Evolutionary conservation across 2,329 filamentous ascomycete genomes (phyloP).

Genomic region (Ceratocystis alfenasii): DNA sequence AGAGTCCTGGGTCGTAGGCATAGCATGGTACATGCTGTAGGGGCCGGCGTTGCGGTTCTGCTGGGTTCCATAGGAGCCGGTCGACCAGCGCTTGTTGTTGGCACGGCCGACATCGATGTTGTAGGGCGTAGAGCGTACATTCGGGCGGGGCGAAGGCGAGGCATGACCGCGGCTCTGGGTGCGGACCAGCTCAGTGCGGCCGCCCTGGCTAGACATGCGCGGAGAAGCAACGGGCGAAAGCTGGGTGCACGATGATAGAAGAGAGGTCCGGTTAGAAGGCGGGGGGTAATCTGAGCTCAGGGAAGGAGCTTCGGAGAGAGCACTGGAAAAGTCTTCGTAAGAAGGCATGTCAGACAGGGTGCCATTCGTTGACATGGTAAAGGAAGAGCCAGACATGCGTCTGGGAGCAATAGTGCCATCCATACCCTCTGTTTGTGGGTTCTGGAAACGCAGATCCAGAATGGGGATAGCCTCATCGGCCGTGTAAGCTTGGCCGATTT

Average conservation of each 20-base stretch:
- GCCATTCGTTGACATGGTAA: conserved; percentile 57
- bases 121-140: conserved; percentile 58
- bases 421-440: conserved; percentile 40
- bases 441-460: conserved; percentile 46
- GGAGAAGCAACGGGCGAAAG: conserved; percentile 63
- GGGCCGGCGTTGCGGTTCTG: conserved; percentile 46
- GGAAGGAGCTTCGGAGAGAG: conserved; percentile 54
- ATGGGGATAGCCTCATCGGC: conserved; percentile 52
- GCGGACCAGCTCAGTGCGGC: conserved; percentile 49
- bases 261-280: conserved; percentile 54
- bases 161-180: conserved; percentile 56
- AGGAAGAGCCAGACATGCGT: conserved; percentile 60
- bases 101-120: conserved; percentile 49
- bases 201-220: conserved; percentile 45
- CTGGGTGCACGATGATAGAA: conserved; percentile 54
- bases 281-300: conserved; percentile 56
- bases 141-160: conserved; percentile 58
- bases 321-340: conserved; percentile 58
- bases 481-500: conserved; percentile 50
- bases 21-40: conserved; percentile 48
- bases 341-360: conserved; percentile 55
- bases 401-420: conserved; percentile 31
- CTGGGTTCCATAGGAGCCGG: conserved; percentile 54
- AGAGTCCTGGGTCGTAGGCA: conserved; percentile 43
- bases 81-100: conserved; percentile 61